Percentiles rank a stretch among this genome's conserved stretches.
phyloP scores from a whole-genome alignment of 345 rosid species.

The Excoecaria cochinchinensis region DNA sequence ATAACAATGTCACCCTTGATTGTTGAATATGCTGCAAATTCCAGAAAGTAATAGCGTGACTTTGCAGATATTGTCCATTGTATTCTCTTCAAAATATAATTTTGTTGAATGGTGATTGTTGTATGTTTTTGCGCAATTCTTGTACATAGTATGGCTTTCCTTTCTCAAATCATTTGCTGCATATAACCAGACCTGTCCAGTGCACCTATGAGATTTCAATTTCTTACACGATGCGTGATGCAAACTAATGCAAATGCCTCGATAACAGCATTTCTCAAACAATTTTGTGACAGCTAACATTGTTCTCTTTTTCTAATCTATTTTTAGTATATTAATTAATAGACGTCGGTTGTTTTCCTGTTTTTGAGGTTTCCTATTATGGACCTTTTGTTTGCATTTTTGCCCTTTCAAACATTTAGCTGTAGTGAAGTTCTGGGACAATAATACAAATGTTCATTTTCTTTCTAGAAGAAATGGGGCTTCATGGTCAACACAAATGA shows the following conservation, averaged over 20 bases:
- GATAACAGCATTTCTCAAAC: not conserved
- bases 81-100: not conserved
- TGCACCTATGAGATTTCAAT: not conserved
- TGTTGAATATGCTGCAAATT: not conserved
- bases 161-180: not conserved
- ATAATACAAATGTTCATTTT: conserved; percentile 4
- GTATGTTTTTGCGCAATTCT: not conserved
- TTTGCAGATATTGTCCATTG: not conserved
- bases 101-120: not conserved
- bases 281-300: not conserved
- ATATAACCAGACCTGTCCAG: not conserved
- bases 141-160: not conserved
- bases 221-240: not conserved
- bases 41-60: not conserved
- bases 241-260: not conserved
- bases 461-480: conserved; percentile 1
- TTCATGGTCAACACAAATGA: not conserved
- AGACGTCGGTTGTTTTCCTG: not conserved
- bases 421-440: not conserved
- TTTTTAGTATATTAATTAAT: not conserved
- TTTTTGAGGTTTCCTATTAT: not conserved
- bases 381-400: not conserved
- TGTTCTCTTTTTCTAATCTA: not conserved
- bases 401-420: not conserved
- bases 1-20: not conserved